These are phyloP conservation scores for Rhodomyrtus psidioides DNA, from an alignment of 441 rosid species.

Conservation along the genomic window DNA sequence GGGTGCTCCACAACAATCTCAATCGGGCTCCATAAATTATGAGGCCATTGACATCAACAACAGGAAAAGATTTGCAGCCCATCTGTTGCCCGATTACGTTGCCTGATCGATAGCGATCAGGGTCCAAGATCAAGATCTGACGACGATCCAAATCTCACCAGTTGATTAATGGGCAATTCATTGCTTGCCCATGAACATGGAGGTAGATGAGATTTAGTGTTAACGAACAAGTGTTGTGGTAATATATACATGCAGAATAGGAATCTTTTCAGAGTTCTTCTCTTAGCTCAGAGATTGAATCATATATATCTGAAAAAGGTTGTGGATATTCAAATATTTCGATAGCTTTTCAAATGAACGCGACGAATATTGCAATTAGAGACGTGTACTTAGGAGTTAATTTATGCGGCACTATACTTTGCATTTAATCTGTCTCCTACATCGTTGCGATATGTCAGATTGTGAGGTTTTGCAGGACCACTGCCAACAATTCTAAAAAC, in stretches of 20 bases:
- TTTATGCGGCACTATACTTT: neutral
- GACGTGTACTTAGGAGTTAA: neutral
- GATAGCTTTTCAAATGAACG: neutral
- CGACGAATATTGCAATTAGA: neutral
- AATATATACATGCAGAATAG: neutral
- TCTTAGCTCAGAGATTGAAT: neutral
- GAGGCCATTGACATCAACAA: constrained; percentile 27
- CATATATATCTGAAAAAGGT: neutral
- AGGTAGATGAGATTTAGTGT: neutral
- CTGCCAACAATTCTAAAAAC: too few species aligned
- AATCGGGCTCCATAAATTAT: constrained; percentile 11
- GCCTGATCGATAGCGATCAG: constrained; percentile 6
- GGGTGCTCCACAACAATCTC: constrained; percentile 18
- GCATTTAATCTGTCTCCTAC: neutral
- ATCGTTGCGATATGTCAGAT: neutral
- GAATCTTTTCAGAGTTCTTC: neutral
- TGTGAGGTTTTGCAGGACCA: too few species aligned
- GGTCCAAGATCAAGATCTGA: neutral
- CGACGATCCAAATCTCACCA: neutral
- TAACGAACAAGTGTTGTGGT: neutral
- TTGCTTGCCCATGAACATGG: neutral
- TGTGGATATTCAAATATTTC: neutral
- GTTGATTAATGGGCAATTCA: neutral
- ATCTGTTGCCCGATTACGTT: constrained; percentile 28
- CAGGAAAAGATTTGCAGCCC: constrained; percentile 40